A percentile compares a stretch with the other conserved stretches of the same genome.
phyloP scores from a whole-genome alignment of 176 grass and related monocot species.

The Raddia guianensis region DNA sequence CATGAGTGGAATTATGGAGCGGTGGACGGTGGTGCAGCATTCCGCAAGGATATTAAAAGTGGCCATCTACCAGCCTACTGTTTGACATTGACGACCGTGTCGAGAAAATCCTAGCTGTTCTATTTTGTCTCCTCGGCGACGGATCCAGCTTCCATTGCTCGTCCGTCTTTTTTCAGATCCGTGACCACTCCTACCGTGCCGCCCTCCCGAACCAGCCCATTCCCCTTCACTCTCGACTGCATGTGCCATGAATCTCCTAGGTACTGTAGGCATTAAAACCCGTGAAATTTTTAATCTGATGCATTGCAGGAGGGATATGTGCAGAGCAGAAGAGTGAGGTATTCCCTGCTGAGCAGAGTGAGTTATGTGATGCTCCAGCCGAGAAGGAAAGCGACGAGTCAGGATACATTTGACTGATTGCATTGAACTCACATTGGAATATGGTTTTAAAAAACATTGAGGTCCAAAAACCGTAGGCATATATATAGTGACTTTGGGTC shows the following conservation, averaged over 20 bases:
- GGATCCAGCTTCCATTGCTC: neutral
- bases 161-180: slow-evolving; percentile 27
- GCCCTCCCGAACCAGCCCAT: neutral
- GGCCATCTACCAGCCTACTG: slow-evolving; percentile 36
- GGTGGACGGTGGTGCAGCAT: slow-evolving; percentile 38
- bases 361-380: neutral
- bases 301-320: neutral
- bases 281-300: neutral
- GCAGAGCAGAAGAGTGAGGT: too few relatives aligned
- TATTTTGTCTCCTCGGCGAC: slow-evolving; percentile 35
- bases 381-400: neutral
- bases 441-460: too few relatives aligned
- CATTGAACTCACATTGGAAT: neutral
- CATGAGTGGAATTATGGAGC: slow-evolving; percentile 15
- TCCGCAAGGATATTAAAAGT: slow-evolving; percentile 42
- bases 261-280: neutral
- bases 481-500: too few relatives aligned
- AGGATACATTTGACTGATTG: neutral
- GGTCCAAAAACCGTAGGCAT: too few relatives aligned
- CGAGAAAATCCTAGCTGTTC: slow-evolving; percentile 47
- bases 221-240: neutral
- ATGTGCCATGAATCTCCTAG: neutral
- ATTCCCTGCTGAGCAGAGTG: neutral
- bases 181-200: neutral
- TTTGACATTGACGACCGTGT: slow-evolving; percentile 41